Evolutionary conservation across 108 stramenopile genomes (phyloP), one percentile per base, ranked within the genome.

Genomic region (Asterionellopsis glacialis): DNA sequence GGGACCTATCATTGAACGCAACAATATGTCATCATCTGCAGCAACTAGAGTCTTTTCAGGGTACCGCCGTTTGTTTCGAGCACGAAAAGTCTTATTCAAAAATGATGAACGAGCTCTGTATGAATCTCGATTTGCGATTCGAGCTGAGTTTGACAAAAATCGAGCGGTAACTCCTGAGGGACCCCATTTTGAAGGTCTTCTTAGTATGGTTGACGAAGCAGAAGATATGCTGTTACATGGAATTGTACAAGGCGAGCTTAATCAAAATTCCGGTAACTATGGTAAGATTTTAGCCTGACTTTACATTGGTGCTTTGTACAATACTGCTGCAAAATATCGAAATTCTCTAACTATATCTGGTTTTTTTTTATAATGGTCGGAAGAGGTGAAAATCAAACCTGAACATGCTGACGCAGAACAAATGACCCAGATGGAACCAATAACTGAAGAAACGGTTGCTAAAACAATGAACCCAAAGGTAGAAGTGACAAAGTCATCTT

Each of bases 161-260:
- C 65, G 57, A 28, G 47, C 41, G 26, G 75, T 73, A 50, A 45
- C 73, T n/a, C 68, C 77, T 7, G 69, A 75, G 11, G 82, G 80
- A 57, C 74, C 70, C 11, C 83, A 75, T 19, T 77, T 85, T 43
- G 86, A 85, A 57, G 81, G 62, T 51, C 52, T 88, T 44, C 39
- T 93, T 38, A 45, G 65, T n/a, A 88, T 88, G 72, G 75, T 88
- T 49, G 91, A 93, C 59, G 91, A 93, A 52, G 91, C 91, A 19
- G 84, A 84, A 27, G 82, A 87, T 61, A 93, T 93, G 91, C 25
- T 93, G 23, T 45, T 65, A 11, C 84, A 87, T 62, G 88, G 85
- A 15, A 86, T 90, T 60, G 84, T 90, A 18, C 71, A 77, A 38
- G 91, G 91, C 14, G 68, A 90, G 49, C 69, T 89, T 39, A 93